Evolutionary conservation across 2,329 filamentous ascomycete species (phyloP).

Genomic region (Conoideocrella luteorostrata): DNA sequence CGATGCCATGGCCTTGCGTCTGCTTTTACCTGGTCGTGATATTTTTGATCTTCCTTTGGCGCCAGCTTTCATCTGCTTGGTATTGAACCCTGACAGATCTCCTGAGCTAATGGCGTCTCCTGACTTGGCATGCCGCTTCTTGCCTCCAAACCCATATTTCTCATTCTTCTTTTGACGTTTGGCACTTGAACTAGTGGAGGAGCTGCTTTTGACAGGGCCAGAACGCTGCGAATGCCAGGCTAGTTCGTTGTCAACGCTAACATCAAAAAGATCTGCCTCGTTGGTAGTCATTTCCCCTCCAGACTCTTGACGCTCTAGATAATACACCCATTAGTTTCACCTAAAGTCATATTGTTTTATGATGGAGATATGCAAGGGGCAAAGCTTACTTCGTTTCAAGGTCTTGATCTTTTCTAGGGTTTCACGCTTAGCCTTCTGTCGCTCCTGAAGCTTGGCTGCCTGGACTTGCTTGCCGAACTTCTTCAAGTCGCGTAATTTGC

Average conservation of each 20-base stretch:
- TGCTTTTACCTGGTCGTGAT: conserved; percentile 43
- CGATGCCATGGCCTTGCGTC: conserved; percentile 37
- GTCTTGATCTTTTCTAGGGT: conserved; percentile 93
- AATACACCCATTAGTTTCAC: neutral
- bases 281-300: conserved; percentile 56
- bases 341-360: too few relatives aligned
- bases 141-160: conserved; percentile 93
- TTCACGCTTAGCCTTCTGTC: conserved; percentile 84
- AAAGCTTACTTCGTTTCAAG: conserved; percentile 91
- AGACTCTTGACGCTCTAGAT: conserved; percentile 75
- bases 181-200: conserved; percentile 20
- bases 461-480: conserved; percentile 99
- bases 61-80: conserved; percentile 72
- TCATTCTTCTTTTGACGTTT: conserved; percentile 93
- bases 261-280: conserved; percentile 86
- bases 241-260: conserved; percentile 69
- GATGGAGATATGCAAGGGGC: too few relatives aligned
- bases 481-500: conserved; percentile 90
- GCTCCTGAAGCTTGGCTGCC: conserved; percentile 90
- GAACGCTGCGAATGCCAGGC: conserved; percentile 30
- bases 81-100: conserved; percentile 74
- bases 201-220: conserved; percentile 29
- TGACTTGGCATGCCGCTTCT: conserved; percentile 88
- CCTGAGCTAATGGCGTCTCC: conserved; percentile 78
- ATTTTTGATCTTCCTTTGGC: conserved; percentile 31